Evolutionary conservation across 139 green algal species (phyloP).

Genomic region (Penium margaritaceum): DNA sequence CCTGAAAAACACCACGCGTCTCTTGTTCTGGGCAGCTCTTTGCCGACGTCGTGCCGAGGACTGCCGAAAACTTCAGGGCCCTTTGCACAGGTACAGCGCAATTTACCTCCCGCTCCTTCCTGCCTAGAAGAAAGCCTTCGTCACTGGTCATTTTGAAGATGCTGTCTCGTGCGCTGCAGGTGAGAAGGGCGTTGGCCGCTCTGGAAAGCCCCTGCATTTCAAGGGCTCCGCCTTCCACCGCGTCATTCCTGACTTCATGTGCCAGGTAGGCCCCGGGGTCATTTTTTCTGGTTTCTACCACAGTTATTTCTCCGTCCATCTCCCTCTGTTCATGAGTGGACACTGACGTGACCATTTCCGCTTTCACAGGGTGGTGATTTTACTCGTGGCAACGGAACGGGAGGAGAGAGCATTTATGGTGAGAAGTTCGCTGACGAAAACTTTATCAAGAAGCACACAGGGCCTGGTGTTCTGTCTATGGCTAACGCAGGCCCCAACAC

Average conservation of each 20-base stretch:
- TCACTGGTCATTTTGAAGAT: neutral
- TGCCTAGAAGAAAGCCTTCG: neutral
- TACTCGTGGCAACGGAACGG: constrained; percentile 51
- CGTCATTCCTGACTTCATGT: constrained; percentile 55
- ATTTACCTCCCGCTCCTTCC: too few relatives aligned
- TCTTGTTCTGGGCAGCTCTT: constrained; percentile 9
- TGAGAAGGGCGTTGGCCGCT: constrained; percentile 33
- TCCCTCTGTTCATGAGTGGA: neutral
- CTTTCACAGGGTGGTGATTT: constrained; percentile 53
- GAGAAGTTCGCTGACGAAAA: constrained; percentile 62
- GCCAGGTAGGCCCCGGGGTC: constrained; percentile 28
- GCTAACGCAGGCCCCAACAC: constrained; percentile 62
- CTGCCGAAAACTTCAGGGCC: constrained; percentile 36
- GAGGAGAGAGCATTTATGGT: constrained; percentile 55
- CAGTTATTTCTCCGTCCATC: neutral
- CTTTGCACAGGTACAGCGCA: constrained; percentile 40
- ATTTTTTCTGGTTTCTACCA: neutral
- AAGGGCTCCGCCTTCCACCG: constrained; percentile 55
- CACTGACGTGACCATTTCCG: too few relatives aligned
- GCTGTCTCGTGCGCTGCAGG: neutral
- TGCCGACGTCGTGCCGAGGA: constrained; percentile 21
- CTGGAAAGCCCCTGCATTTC: constrained; percentile 48
- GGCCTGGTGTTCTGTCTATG: constrained; percentile 52
- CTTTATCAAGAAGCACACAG: constrained; percentile 74
- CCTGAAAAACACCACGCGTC: too few relatives aligned